Percentiles rank a stretch among this genome's conserved stretches.
These are phyloP conservation scores for Thelonectria blattea DNA, from an alignment of 2,329 filamentous ascomycete genomes.

Conservation along the genomic window DNA sequence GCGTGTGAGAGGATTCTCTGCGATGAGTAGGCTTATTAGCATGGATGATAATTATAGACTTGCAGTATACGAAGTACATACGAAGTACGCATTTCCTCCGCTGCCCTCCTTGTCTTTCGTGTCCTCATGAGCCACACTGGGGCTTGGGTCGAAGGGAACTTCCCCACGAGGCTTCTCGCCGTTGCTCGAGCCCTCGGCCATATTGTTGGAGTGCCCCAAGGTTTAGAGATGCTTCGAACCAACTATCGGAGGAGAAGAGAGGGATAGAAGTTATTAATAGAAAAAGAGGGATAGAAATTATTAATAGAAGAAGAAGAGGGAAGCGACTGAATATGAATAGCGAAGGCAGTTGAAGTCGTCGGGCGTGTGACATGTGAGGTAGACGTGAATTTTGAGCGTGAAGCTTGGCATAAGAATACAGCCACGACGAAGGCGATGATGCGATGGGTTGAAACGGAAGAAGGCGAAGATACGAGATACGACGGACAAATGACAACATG, in stretches of 20 bases:
- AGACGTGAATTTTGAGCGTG: not conserved
- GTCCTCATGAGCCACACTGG: not conserved
- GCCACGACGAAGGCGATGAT: not conserved
- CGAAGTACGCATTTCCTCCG: conserved; percentile 30
- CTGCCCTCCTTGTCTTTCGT: not conserved
- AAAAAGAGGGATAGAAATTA: too few species aligned
- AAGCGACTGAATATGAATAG: not conserved
- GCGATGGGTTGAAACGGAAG: not conserved
- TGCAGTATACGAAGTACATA: conserved; percentile 1
- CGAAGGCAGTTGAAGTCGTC: not conserved
- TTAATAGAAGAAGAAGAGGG: not conserved
- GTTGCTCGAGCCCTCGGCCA: not conserved
- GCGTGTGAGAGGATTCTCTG: conserved; percentile 43
- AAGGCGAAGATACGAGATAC: not conserved
- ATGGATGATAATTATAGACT: too few species aligned
- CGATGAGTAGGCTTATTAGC: conserved; percentile 13
- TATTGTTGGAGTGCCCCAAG: not conserved
- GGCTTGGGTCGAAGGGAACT: not conserved
- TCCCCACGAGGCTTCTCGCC: conserved; percentile 5
- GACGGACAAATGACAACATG: not conserved
- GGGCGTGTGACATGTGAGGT: not conserved
- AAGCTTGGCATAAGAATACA: not conserved
- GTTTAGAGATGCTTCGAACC: not conserved
- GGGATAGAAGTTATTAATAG: too few species aligned
- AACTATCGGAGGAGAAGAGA: too few species aligned